Evolutionary conservation across 257 asterid species (phyloP).

Genomic region (Lycium ferocissimum): DNA sequence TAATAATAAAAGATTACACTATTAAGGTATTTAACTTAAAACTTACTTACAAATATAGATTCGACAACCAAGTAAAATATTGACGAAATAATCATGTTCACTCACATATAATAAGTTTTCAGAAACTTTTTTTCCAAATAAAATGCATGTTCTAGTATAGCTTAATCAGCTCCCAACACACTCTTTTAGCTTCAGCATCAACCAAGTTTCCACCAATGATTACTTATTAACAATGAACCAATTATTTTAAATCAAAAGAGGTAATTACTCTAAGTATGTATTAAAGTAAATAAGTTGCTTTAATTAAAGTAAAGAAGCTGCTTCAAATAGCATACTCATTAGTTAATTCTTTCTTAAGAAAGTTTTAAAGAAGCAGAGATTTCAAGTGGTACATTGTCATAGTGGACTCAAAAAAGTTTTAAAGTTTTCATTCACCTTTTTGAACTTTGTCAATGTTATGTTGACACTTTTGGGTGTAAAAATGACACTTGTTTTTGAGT

Average conservation of each 20-base stretch:
- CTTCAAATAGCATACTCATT: not conserved
- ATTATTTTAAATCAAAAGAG: not conserved
- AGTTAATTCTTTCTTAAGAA: not conserved
- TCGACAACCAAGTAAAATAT: not conserved
- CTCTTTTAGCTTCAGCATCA: not conserved
- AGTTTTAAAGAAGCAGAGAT: not conserved
- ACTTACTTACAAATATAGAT: no score
- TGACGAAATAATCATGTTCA: not conserved
- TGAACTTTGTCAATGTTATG: not conserved
- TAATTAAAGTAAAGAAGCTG: not conserved
- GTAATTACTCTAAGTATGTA: not conserved
- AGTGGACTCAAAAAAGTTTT: not conserved
- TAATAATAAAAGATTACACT: no score
- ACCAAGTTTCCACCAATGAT: not conserved
- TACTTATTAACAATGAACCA: not conserved
- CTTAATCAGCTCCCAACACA: not conserved
- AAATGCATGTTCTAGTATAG: not conserved
- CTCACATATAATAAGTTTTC: not conserved
- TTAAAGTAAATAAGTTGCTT: not conserved
- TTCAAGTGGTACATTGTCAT: not conserved
- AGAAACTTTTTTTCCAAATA: rapidly evolving
- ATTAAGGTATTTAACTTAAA: no score
- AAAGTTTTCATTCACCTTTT: not conserved
- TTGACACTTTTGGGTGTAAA: not conserved
- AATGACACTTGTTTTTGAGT: not conserved